Percentiles rank a stretch among this genome's conserved stretches.
These are phyloP conservation scores for Sphaceloma murrayae DNA, from an alignment of 2,329 filamentous ascomycete genomes.

Conservation along the genomic window DNA sequence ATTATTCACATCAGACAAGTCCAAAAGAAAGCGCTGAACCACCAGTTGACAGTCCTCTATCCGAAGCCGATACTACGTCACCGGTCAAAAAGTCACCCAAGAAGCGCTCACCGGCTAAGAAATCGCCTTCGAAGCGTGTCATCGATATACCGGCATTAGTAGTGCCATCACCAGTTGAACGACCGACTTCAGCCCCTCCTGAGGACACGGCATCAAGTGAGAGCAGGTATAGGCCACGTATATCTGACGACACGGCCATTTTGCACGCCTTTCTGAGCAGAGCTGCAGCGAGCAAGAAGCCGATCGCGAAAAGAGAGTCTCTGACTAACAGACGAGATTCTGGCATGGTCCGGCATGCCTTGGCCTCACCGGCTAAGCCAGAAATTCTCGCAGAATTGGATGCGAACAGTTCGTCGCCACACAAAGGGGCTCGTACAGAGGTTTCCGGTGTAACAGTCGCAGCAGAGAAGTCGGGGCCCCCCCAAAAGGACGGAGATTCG, in stretches of 20 bases:
- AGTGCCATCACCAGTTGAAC: constrained; percentile 6
- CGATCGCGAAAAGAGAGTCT: constrained; percentile 33
- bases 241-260: constrained; percentile 40
- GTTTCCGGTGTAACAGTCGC: too few species aligned
- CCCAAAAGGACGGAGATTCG: constrained; percentile 17
- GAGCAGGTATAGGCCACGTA: constrained; percentile 24
- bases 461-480: constrained; percentile 14
- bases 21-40: too few species aligned
- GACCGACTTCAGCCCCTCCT: constrained; percentile 28
- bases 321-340: constrained; percentile 40
- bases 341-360: constrained; percentile 37
- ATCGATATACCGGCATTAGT: constrained; percentile 2
- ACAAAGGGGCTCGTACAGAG: constrained; percentile 21
- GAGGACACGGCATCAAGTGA: constrained; percentile 25
- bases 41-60: constrained; percentile 6
- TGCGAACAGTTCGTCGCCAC: constrained; percentile 38
- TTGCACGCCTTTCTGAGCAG: constrained; percentile 42
- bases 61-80: not conserved
- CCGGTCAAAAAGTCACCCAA: not conserved
- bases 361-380: constrained; percentile 36
- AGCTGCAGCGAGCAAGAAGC: constrained; percentile 38
- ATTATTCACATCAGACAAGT: too few species aligned
- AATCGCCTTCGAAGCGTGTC: constrained; percentile 5
- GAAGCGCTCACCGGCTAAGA: not conserved
- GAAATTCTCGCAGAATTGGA: constrained; percentile 38